A percentile compares a stretch with the other conserved stretches of the same genome.
Evolutionary conservation across 1,284 basidiomycete genomes (phyloP).

Genomic region (Exobasidium rhododendri): DNA sequence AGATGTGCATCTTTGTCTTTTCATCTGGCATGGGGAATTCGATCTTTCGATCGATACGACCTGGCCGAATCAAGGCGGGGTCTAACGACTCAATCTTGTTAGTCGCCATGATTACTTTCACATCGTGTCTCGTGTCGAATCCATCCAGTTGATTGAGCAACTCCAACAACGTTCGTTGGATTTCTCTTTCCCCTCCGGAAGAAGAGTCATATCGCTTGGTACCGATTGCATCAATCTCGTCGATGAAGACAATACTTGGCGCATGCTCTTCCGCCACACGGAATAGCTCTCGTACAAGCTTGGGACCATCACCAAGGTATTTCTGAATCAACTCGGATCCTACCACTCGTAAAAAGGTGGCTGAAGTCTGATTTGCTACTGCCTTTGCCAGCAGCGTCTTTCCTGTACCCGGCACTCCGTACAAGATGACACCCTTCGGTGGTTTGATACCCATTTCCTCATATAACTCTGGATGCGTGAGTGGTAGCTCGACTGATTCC

Average conservation of each 20-base stretch:
- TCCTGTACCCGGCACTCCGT: slow-evolving; percentile 96
- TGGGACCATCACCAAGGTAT: slow-evolving; percentile 84
- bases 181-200: slow-evolving; percentile 58
- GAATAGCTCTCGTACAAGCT: slow-evolving; percentile 59
- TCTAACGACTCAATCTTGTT: slow-evolving; percentile 93
- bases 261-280: slow-evolving; percentile 58
- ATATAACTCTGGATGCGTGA: slow-evolving; percentile 97
- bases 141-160: slow-evolving; percentile 78
- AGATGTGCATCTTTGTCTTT: slow-evolving; percentile 70
- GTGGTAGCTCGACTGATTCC: slow-evolving; percentile 96
- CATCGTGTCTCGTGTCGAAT: slow-evolving; percentile 97
- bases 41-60: slow-evolving; percentile 99
- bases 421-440: slow-evolving; percentile 97
- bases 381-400: slow-evolving; percentile 98
- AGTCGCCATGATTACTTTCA: slow-evolving; percentile 82
- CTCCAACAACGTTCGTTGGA: slow-evolving; percentile 58
- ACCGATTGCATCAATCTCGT: slow-evolving; percentile 59
- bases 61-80: slow-evolving; percentile 93
- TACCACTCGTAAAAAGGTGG: slow-evolving; percentile 95
- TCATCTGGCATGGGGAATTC: slow-evolving; percentile 55
- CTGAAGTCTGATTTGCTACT: slow-evolving; percentile 97
- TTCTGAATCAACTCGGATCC: slow-evolving; percentile 99
- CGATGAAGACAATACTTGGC: slow-evolving; percentile 58
- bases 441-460: slow-evolving; percentile 99
- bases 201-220: slow-evolving; percentile 59